Base-by-base conservation (phyloP, 1,284 basidiomycete genomes). In the Hemileia vastatrix region DNA sequence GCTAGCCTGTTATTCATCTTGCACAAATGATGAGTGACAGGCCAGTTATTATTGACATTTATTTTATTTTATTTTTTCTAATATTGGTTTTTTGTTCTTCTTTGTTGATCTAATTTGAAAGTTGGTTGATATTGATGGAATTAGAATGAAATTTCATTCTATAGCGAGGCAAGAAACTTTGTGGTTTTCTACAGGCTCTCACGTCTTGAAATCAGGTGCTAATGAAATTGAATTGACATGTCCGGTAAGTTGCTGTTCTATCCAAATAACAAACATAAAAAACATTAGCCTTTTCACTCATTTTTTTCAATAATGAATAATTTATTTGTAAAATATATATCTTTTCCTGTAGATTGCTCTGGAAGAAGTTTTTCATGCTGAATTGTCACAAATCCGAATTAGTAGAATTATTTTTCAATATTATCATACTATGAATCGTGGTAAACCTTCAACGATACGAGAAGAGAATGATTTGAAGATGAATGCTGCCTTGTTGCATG, bases 301-400 rank as follows among this genome's bases (percentile, higher is more conserved):
- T 51, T 18, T 27, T 51, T 6, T 54, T 21, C 23, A 15, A 11
- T 24, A 23, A 32, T 18, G 33, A 5, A 3, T 8, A 53, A 4
- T 13, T 36, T 11, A 11, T 19, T 54, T 19, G 6, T 51, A 21
- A 24, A 15, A 48, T 33, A 18, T 53, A 23, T 57, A 31, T 59
- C 40, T 48, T 55, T 23, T 33, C 15, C 32, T 23, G 32, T 60
- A 90, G 88, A 84, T 82, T 6, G 80, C 86, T 2, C 78, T 82
- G 19, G 77, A 79, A 56, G 88, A 88, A 4, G 79, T 79, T 0
- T 57, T 73, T 33, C 24, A 65, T 1, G 67, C 74, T 31, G 71
- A 76, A 36, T 63, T 72, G 3, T 74, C 72, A 0, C 72, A 74
- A 50, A 69, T 76, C 8, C 69, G 72, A 4, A 68, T 71, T 59